Percentiles rank a stretch among this genome's conserved stretches.
These are phyloP conservation scores for Gracilaria vermiculophylla DNA, from an alignment of 23 red algal genomes.

Conservation along the genomic window DNA sequence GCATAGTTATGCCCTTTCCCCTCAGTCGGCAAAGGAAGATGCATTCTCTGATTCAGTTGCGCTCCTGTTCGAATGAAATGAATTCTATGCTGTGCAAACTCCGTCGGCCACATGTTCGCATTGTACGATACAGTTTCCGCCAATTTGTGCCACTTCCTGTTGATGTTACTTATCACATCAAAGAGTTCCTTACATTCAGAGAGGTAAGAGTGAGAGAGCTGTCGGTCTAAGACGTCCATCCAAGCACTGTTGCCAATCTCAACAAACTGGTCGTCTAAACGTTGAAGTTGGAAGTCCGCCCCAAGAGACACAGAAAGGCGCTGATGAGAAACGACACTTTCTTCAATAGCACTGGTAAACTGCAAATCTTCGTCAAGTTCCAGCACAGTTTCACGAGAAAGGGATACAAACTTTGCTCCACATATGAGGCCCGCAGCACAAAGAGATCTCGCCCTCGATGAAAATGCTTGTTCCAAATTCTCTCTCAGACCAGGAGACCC, in stretches of 20 bases:
- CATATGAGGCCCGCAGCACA: neutral
- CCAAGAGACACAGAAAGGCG: neutral
- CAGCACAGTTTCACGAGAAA: neutral
- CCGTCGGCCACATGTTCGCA: neutral
- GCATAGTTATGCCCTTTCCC: neutral
- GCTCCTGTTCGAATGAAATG: neutral
- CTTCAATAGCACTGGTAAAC: neutral
- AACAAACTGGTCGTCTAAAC: neutral
- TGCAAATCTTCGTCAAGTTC: neutral
- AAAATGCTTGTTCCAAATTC: neutral
- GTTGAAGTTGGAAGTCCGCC: neutral
- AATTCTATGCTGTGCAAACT: neutral
- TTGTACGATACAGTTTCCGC: neutral
- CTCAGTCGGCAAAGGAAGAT: neutral
- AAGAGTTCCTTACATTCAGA: neutral
- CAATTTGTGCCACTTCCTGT: neutral
- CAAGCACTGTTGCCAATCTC: constrained; percentile 2
- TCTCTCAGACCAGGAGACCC: neutral
- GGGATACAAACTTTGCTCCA: neutral
- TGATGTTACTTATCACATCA: neutral
- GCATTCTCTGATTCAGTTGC: neutral
- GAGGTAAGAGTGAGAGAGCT: neutral
- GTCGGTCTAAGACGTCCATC: neutral
- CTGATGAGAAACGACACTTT: neutral
- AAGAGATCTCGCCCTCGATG: neutral